Conservation (phyloP, 2,329 filamentous ascomycete species). For the Anisogramma anomala region DNA sequence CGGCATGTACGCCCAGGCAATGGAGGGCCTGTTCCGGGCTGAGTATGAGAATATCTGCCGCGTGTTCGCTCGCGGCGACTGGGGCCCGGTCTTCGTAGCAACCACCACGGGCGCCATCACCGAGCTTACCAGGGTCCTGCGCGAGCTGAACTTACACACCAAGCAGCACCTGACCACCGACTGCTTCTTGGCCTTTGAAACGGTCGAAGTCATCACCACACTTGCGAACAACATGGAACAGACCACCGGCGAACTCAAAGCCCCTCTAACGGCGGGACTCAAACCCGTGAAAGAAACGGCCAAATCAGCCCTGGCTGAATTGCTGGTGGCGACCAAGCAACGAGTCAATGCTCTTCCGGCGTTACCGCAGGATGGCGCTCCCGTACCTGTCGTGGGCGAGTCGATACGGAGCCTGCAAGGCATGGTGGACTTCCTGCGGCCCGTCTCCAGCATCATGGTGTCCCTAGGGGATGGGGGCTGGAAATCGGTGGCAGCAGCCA, state of each 20-base stretch:
- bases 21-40: conserved; percentile 76
- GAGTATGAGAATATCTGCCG: conserved; percentile 87
- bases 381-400: conserved; percentile 67
- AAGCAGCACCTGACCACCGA: conserved; percentile 77
- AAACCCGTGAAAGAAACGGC: conserved; percentile 87
- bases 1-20: conserved; percentile 71
- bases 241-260: conserved; percentile 76
- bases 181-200: conserved; percentile 90
- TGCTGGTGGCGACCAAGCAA: conserved; percentile 72
- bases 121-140: conserved; percentile 74
- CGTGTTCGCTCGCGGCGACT: conserved; percentile 78
- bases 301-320: conserved; percentile 69
- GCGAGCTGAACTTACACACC: conserved; percentile 83
- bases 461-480: conserved; percentile 90
- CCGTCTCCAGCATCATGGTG: conserved; percentile 80
- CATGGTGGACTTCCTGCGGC: conserved; percentile 76
- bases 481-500: conserved; percentile 45
- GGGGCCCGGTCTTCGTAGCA: conserved; percentile 64
- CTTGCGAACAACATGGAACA: conserved; percentile 70
- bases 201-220: conserved; percentile 77
- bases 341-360: conserved; percentile 53
- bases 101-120: conserved; percentile 68
- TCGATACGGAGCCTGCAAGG: conserved; percentile 77
- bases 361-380: conserved; percentile 66
- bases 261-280: conserved; percentile 69